Base-by-base conservation (phyloP, 2,329 filamentous ascomycete species). In the Xylariaceae sp. region DNA sequence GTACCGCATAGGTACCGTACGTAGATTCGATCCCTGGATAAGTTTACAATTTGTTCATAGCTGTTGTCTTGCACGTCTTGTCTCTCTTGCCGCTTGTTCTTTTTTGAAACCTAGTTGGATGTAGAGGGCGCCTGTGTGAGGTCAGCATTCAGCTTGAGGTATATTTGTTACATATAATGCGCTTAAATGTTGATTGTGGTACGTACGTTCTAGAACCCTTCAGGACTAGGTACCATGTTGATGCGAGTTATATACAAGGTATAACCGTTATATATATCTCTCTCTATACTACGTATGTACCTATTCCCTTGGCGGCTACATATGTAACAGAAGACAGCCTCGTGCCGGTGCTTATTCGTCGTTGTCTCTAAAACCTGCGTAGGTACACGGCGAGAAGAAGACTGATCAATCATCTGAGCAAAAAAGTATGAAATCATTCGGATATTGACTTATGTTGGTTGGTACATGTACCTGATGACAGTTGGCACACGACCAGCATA, bases 1-100 rank as follows among this genome's bases (percentile, higher is more conserved):
- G n/a, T n/a, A n/a, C n/a, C n/a, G n/a, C n/a, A n/a, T n/a, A 44
- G 42, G 50, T 53, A 46, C 55, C 20, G 29, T 50, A 20, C 53
- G 26, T 37, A 47, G 20, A 42, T 44, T 41, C 20, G 26, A 40
- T 16, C 50, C 37, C 50, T 18, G 32, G 32, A 37, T 10, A 37
- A 16, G 6, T 3, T 37, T 12, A 37, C 6, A 12, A 16, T 37
- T 12, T 37, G 5, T 7, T 7, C 6, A 37, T 37, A 37, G 32
- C 14, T 16, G 14, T 37, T 14, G 32, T 12, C 32, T n/a, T n/a
- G n/a, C n/a, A n/a, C n/a, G n/a, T n/a, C n/a, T n/a, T n/a, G n/a
- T n/a, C n/a, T n/a, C n/a, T 16, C 14, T 16, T 37, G 6, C 32
- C 14, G 32, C 14, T 14, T 10, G 6, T 37, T 10, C 14, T 37